Conservation (phyloP, 108 stramenopile species). For the Epithemia pelagica region DNA sequence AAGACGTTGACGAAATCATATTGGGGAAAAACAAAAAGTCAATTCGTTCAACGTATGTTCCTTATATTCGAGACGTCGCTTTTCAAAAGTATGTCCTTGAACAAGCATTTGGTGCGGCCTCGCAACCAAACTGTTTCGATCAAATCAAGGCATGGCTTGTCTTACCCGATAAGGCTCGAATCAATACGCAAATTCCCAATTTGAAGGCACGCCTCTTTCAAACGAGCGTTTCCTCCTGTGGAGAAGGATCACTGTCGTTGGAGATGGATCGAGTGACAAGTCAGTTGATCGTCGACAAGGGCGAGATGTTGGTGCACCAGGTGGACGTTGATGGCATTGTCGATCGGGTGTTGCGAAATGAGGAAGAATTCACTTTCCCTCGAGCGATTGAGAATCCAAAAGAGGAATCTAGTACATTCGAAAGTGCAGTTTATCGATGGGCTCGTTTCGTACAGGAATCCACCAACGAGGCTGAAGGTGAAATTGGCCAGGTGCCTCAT, state of each 20-base stretch:
- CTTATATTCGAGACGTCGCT: constrained; percentile 43
- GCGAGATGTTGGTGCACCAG: not conserved
- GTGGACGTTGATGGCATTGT: constrained; percentile 42
- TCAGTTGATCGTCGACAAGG: not conserved
- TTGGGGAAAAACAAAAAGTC: constrained; percentile 20
- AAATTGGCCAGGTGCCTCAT: not conserved
- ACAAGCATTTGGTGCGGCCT: constrained; percentile 11
- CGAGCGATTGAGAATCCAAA: too few species aligned
- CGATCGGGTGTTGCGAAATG: constrained; percentile 15
- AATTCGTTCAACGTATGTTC: constrained; percentile 23
- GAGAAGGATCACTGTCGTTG: not conserved
- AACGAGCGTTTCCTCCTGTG: not conserved
- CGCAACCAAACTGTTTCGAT: not conserved
- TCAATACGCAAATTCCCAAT: constrained; percentile 3
- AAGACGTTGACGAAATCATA: not conserved
- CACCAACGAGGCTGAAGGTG: not conserved
- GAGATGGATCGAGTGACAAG: constrained; percentile 1
- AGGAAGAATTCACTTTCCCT: constrained; percentile 1
- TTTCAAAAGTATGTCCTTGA: constrained; percentile 37
- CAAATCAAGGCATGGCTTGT: constrained; percentile 33
- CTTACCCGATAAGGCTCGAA: constrained; percentile 40
- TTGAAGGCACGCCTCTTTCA: constrained; percentile 1
- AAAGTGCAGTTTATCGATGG: not conserved
- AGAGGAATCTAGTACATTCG: too few species aligned
- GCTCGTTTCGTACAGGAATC: not conserved